Evolutionary conservation across 2,329 filamentous ascomycete genomes (phyloP).

Genomic region (Fusarium sp.): DNA sequence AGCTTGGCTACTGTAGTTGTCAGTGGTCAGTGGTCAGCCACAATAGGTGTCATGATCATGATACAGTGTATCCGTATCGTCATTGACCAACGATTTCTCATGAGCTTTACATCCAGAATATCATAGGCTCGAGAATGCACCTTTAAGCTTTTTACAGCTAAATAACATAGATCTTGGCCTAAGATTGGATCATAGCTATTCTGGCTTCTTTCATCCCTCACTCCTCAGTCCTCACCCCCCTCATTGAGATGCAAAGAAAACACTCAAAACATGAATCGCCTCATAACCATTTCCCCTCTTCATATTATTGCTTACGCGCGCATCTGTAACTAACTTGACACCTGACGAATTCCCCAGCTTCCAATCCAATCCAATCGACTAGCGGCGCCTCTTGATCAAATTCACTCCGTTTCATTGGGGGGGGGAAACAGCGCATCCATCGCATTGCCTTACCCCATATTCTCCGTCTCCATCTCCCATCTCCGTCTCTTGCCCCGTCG

Average conservation of each 20-base stretch:
- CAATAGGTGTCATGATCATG: constrained; percentile 26
- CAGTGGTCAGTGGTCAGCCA: constrained; percentile 30
- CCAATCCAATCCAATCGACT: constrained; percentile 28
- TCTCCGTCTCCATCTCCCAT: constrained; percentile 2
- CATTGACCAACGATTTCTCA: constrained; percentile 34
- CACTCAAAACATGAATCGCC: constrained; percentile 23
- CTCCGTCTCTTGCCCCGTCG: constrained; percentile 28
- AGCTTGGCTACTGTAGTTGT: constrained; percentile 20
- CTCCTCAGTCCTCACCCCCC: constrained; percentile 7
- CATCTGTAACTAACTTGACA: constrained; percentile 26
- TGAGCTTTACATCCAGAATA: background rate
- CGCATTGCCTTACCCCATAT: constrained; percentile 30
- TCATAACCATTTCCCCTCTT: constrained; percentile 27
- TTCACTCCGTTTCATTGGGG: constrained; percentile 44
- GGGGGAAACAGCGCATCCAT: constrained; percentile 31
- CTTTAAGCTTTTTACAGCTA: background rate
- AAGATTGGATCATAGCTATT: background rate
- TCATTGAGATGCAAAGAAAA: constrained; percentile 2
- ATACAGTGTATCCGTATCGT: constrained; percentile 25
- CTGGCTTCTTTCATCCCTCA: background rate
- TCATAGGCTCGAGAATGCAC: background rate
- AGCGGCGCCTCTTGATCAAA: constrained; percentile 44
- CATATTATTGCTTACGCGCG: constrained; percentile 10
- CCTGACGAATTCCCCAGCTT: constrained; percentile 39
- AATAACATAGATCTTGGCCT: background rate